phyloP scores from a whole-genome alignment of 179 eudicot species.

The Dionaea muscipula region DNA sequence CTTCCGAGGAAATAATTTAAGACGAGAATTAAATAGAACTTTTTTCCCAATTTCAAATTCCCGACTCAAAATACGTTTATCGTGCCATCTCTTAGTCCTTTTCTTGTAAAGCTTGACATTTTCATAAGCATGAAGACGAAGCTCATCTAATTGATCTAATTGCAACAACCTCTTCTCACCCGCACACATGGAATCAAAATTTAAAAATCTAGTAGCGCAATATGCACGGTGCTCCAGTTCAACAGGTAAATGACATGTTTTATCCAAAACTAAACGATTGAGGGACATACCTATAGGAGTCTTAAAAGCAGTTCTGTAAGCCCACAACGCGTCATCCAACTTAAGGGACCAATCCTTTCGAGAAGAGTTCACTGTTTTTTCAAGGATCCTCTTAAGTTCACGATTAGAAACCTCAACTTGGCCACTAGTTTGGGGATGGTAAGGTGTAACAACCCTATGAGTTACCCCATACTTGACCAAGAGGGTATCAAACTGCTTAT shows the following conservation, averaged over 20 bases:
- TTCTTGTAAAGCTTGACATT: background rate
- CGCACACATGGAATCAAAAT: background rate
- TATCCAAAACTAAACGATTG: background rate
- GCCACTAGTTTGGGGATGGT: background rate
- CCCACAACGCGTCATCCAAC: background rate
- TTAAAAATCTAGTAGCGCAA: background rate
- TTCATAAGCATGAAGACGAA: background rate
- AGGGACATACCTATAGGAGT: background rate
- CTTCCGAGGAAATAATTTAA: too few relatives aligned
- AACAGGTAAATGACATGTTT: background rate
- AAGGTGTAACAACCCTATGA: background rate
- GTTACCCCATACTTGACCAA: background rate
- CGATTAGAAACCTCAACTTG: background rate
- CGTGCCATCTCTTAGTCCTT: too few relatives aligned
- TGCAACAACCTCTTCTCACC: conserved; percentile 3
- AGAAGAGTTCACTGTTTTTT: background rate
- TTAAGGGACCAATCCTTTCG: conserved; percentile 1
- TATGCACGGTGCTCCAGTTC: background rate
- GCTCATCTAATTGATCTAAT: background rate
- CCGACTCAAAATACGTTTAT: too few relatives aligned
- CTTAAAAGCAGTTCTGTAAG: background rate
- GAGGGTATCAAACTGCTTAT: too few relatives aligned
- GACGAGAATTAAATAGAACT: too few relatives aligned
- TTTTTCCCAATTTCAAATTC: too few relatives aligned
- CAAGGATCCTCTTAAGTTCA: background rate